phyloP scores from a whole-genome alignment of 257 asterid species.

The Schizonepeta tenuifolia region DNA sequence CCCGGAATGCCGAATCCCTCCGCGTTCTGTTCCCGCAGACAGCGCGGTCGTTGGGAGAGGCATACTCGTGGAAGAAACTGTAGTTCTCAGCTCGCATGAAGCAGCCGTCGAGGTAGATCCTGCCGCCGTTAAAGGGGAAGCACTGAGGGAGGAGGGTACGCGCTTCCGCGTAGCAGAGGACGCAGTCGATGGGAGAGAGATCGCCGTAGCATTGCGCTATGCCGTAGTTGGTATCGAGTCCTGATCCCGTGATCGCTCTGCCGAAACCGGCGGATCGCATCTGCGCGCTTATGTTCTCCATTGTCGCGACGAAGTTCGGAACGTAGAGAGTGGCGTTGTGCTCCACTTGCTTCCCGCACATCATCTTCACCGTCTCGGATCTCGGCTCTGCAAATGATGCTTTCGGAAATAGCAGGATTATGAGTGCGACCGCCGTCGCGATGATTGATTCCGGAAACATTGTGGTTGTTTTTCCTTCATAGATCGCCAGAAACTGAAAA shows the following conservation, averaged over 20 bases:
- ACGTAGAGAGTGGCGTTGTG: constrained; percentile 58
- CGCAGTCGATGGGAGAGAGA: constrained; percentile 72
- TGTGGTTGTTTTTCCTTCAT: not conserved
- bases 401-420: constrained; percentile 39
- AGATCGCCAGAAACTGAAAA: no score
- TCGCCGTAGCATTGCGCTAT: constrained; percentile 84
- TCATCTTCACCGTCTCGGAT: constrained; percentile 47
- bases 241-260: constrained; percentile 49
- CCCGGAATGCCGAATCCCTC: constrained; percentile 36
- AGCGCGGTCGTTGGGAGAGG: constrained; percentile 45
- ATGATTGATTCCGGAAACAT: constrained; percentile 32
- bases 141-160: constrained; percentile 74
- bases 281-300: constrained; percentile 71
- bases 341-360: constrained; percentile 51
- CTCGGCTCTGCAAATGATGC: constrained; percentile 56
- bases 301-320: constrained; percentile 65
- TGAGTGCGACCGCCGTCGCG: constrained; percentile 23
- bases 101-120: constrained; percentile 76
- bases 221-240: constrained; percentile 60
- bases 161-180: constrained; percentile 72
- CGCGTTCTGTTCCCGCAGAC: constrained; percentile 55
- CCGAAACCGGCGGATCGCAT: constrained; percentile 63
- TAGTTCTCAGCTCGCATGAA: constrained; percentile 77
- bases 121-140: constrained; percentile 66
- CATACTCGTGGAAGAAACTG: constrained; percentile 56